Base-by-base conservation (phyloP, 2,329 filamentous ascomycete species). In the Pyrenophora teres region DNA sequence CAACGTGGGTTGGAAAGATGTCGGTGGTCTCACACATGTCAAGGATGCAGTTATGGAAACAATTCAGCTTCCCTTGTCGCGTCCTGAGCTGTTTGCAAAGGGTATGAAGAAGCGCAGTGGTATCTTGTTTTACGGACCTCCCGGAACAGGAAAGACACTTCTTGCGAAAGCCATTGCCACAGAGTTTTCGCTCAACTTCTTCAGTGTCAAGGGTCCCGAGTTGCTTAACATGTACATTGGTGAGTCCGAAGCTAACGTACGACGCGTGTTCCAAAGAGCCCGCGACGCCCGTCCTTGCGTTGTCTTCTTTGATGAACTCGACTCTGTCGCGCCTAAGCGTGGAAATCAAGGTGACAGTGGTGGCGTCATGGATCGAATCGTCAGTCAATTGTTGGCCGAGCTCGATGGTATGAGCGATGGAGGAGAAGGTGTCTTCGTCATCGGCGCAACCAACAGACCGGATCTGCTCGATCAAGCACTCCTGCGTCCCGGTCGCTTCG, bases 1-100 rank as follows among this genome's bases (percentile, higher is more conserved):
- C 6, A 97, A 96, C 57, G 94, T 99, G 6, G 88, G 88, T 18
- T 99, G 93, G 93, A 88, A 93, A 62, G 93, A 99, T 71, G 93
- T 99, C 16, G 93, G 93, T 73, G 93, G 94, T 42, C 81, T 97
- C 27, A 87, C 88, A 25, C 92, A 96, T 64, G 92, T 97, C 72
- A 97, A 97, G 78, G 92, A 96, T 62, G 92, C 93, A n/a, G 88
- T 97, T 46, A 90, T 91, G 72, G 94, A 97, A 74, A 97, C 94
- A 0, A 97, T 97, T 46, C 93, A 97, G 71, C 81, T 97, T 31
- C 94, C 93, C 0, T 83, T 97, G 1, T 90, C 96, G 56, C 83
- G 92, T 8, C 93, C 93, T 0, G 94, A 97, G 72, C 82, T 97
- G 1, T 97, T 97, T 67, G 92, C 92, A 27, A 95, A 93, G 78